These are phyloP conservation scores for Copromyces sp. DNA, from an alignment of 495 filamentous ascomycete genomes.

Conservation along the genomic window DNA sequence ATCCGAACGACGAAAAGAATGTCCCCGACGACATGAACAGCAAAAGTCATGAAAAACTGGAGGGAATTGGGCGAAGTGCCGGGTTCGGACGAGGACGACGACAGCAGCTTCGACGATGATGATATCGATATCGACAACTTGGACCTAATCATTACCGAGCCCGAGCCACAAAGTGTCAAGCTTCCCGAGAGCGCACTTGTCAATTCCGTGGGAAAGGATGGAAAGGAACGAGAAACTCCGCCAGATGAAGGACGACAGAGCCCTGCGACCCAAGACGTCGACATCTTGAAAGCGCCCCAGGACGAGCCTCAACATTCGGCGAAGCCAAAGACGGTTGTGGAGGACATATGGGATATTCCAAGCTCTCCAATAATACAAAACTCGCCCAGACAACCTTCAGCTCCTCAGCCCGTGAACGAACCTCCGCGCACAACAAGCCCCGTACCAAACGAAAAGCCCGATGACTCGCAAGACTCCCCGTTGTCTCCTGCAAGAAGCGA, in stretches of 20 bases:
- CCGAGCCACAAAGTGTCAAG: background rate
- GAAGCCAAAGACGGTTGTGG: background rate
- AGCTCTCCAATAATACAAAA: background rate
- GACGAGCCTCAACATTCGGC: background rate
- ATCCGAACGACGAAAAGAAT: constrained; percentile 16
- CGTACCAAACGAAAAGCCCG: background rate
- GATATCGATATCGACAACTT: constrained; percentile 19
- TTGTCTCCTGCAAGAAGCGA: background rate
- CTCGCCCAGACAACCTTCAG: background rate
- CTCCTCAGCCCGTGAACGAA: background rate
- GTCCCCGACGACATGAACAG: constrained; percentile 15
- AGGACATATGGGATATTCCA: constrained; percentile 8
- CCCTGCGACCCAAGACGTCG: background rate
- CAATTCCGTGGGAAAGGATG: background rate
- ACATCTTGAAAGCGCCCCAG: constrained; percentile 13
- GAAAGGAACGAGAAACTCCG: background rate
- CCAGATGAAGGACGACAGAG: background rate
- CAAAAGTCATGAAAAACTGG: constrained; percentile 41
- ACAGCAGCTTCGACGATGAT: constrained; percentile 29
- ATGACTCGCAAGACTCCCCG: background rate
- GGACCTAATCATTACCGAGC: background rate
- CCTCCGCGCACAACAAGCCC: background rate
- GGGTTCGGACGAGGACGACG: constrained; percentile 48
- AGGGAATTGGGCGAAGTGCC: constrained; percentile 48
- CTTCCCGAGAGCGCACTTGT: background rate